Evolutionary conservation across 805 yeast genomes (phyloP).

Genomic region (Candida nemodendra): DNA sequence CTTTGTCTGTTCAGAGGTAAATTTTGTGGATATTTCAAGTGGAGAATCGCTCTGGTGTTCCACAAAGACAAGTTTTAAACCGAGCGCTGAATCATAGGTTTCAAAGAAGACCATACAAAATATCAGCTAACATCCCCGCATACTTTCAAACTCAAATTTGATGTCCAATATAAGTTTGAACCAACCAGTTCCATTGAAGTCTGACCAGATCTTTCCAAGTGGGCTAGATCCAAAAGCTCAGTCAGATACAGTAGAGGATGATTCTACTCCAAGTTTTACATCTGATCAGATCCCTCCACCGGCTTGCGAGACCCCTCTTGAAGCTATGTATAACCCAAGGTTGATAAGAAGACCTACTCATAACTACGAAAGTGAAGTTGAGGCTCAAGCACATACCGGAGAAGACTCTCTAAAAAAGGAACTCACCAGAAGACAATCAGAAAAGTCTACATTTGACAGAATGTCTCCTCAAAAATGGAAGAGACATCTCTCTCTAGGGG

Average conservation of each 20-base stretch:
- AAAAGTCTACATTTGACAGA: constrained; percentile 18
- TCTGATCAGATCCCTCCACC: constrained; percentile 21
- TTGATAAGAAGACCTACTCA: constrained; percentile 15
- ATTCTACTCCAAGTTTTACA: constrained; percentile 7
- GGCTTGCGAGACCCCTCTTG: constrained; percentile 18
- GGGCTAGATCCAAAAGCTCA: neutral
- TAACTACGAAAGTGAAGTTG: constrained; percentile 24
- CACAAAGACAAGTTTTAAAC: too few relatives aligned
- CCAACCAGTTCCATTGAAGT: neutral
- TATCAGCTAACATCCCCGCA: too few relatives aligned
- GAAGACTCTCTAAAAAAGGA: constrained; percentile 8
- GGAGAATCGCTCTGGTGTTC: too few relatives aligned
- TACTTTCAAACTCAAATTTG: too few relatives aligned
- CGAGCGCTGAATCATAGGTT: too few relatives aligned
- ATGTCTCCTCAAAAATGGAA: constrained; percentile 25
- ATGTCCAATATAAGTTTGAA: neutral
- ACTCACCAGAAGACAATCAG: constrained; percentile 19
- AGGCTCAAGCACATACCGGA: constrained; percentile 15
- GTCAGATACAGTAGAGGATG: constrained; percentile 1
- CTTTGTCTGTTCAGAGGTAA: too few relatives aligned
- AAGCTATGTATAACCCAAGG: constrained; percentile 9
- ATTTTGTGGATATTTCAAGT: too few relatives aligned
- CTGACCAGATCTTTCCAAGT: neutral
- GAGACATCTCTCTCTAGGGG: constrained; percentile 17
- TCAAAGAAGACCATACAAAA: too few relatives aligned